Evolutionary conservation across 305 asterid genomes (phyloP).

Genomic region (Vinca major): DNA sequence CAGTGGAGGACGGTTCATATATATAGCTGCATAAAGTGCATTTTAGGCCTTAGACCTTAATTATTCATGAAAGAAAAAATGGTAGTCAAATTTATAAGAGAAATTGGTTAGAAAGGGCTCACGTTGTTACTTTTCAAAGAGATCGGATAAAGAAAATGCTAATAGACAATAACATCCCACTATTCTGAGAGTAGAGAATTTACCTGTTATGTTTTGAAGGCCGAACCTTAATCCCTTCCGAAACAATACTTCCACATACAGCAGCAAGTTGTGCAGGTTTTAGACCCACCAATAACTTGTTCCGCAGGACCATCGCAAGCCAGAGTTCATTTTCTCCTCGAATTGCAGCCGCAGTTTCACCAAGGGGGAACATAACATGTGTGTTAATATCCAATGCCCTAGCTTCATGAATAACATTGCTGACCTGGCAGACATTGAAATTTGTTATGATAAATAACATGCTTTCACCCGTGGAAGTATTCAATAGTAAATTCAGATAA

Average conservation of each 20-base stretch:
- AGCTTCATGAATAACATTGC: constrained; percentile 87
- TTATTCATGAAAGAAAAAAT: background rate
- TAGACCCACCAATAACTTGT: constrained; percentile 62
- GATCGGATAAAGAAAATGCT: constrained; percentile 1
- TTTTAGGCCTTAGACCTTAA: background rate
- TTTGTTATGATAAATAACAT: constrained; percentile 4
- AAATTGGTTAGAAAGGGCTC: too few relatives aligned
- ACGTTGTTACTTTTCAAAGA: constrained; percentile 2
- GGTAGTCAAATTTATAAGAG: background rate
- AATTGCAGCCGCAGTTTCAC: constrained; percentile 97
- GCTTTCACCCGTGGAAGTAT: background rate
- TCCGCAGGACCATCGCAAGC: constrained; percentile 92
- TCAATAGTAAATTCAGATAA: background rate
- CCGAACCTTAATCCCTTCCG: constrained; percentile 93
- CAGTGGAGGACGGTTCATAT: constrained; percentile 84
- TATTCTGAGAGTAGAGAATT: constrained; percentile 7
- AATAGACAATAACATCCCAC: background rate
- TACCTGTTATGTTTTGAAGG: constrained; percentile 86
- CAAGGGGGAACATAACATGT: constrained; percentile 71
- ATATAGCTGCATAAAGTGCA: constrained; percentile 47
- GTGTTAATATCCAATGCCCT: constrained; percentile 96
- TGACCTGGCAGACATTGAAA: constrained; percentile 47
- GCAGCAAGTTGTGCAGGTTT: constrained; percentile 99
- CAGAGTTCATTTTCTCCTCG: constrained; percentile 98
- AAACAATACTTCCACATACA: constrained; percentile 75